Conservation (phyloP, 306 rosid genomes). For the Sindora glabra region DNA sequence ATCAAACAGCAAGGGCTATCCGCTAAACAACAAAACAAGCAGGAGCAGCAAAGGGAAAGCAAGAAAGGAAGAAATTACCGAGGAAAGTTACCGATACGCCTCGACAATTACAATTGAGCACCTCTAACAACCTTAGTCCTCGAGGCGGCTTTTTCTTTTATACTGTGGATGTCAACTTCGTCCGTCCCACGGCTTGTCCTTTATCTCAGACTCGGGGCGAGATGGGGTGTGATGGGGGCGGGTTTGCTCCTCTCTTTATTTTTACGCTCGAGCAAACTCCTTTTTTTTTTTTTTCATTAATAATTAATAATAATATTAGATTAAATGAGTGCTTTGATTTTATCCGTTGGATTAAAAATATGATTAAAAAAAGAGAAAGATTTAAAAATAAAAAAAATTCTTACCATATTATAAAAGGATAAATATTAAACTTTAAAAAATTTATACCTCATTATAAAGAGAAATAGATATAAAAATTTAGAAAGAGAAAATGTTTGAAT, state of each 20-base stretch:
- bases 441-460: too few relatives aligned
- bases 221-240: conserved; percentile 48
- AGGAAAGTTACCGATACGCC: conserved; percentile 23
- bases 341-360: neutral
- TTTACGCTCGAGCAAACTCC: conserved; percentile 30
- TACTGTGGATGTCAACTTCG: conserved; percentile 14
- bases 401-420: too few relatives aligned
- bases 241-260: conserved; percentile 55
- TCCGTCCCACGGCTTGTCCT: too few relatives aligned
- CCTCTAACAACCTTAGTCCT: neutral
- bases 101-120: conserved; percentile 19
- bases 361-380: too few relatives aligned
- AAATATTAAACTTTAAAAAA: too few relatives aligned
- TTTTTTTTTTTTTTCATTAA: too few relatives aligned
- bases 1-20: conserved; percentile 19
- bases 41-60: neutral
- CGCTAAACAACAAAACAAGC: neutral
- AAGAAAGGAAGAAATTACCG: conserved; percentile 36
- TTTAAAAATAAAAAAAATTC: too few relatives aligned
- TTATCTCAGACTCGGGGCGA: too few relatives aligned
- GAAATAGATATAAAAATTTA: too few relatives aligned
- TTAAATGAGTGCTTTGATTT: neutral
- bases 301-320: too few relatives aligned
- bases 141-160: neutral
- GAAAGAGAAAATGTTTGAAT: too few relatives aligned